Evolutionary conservation across 306 rosid genomes (phyloP).

Genomic region (Quercus berberidifolia): DNA sequence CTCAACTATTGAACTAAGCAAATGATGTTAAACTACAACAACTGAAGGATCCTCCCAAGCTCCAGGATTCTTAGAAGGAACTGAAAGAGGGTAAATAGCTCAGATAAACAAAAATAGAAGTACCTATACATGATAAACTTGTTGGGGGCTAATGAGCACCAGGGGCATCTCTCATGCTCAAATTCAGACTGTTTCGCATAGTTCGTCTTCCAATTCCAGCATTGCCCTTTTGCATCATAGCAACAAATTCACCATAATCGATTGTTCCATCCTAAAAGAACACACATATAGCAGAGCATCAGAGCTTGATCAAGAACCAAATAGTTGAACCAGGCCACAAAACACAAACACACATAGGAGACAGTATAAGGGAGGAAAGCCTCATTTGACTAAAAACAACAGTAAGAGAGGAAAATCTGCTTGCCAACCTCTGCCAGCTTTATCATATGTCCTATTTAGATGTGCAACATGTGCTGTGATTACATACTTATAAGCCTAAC

Average conservation of each 20-base stretch:
- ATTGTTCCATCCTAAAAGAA: conserved; percentile 82
- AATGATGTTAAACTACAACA: background rate
- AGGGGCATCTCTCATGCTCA: conserved; percentile 91
- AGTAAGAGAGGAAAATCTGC: background rate
- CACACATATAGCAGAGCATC: conserved; percentile 17
- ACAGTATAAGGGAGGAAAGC: background rate
- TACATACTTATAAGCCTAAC: background rate
- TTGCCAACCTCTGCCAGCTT: background rate
- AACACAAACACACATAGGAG: background rate
- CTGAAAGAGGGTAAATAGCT: background rate
- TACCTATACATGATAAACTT: conserved; percentile 49
- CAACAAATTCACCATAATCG: conserved; percentile 88
- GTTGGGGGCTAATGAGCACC: conserved; percentile 52
- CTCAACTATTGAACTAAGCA: background rate
- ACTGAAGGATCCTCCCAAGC: background rate
- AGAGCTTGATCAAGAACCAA: conserved; percentile 12
- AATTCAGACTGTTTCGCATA: conserved; percentile 84
- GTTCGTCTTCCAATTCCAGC: conserved; percentile 88
- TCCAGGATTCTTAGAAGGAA: background rate
- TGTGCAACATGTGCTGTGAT: background rate
- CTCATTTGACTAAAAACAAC: too few species aligned
- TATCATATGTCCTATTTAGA: background rate
- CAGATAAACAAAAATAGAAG: background rate
- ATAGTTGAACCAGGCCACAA: conserved; percentile 5
- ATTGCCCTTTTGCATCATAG: conserved; percentile 97